A percentile compares a stretch with the other conserved stretches of the same genome.
Evolutionary conservation across 163 green algal species (phyloP).

Genomic region (Volvox carteri): DNA sequence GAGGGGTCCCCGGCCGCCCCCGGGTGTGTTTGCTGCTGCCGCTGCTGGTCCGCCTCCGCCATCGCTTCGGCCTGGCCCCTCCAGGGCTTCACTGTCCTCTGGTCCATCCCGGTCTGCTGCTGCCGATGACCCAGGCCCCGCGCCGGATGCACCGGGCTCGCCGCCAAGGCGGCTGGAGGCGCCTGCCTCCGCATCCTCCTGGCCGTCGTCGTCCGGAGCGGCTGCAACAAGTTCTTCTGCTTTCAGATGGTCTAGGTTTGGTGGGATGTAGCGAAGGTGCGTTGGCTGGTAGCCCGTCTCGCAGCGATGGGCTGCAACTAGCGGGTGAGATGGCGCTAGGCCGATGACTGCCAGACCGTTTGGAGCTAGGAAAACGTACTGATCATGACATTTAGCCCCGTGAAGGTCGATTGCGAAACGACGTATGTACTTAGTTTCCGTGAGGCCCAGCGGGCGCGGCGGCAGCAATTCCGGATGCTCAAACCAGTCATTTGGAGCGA

Average conservation of each 20-base stretch:
- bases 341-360: conserved; percentile 48
- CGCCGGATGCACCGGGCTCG: too few species aligned
- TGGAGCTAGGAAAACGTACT: conserved; percentile 53
- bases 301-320: conserved; percentile 26
- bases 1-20: too few species aligned
- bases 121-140: too few species aligned
- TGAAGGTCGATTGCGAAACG: conserved; percentile 40
- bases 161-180: neutral
- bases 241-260: neutral
- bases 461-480: conserved; percentile 44
- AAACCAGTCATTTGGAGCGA: conserved; percentile 49
- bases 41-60: neutral
- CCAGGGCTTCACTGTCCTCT: neutral
- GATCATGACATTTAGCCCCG: neutral
- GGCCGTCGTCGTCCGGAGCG: conserved; percentile 18
- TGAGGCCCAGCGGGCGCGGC: conserved; percentile 29
- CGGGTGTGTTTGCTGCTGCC: neutral
- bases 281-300: conserved; percentile 27
- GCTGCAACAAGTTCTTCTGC: conserved; percentile 15
- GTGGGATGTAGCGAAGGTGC: conserved; percentile 17
- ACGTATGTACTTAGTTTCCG: conserved; percentile 30
- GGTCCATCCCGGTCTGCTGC: too few species aligned
- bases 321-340: conserved; percentile 47
- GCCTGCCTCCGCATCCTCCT: neutral
- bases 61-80: neutral